Evolutionary conservation across 1,139 yeast species (phyloP), one percentile per base, ranked within the genome.

Genomic region (Blastobotrys arbuscula): DNA sequence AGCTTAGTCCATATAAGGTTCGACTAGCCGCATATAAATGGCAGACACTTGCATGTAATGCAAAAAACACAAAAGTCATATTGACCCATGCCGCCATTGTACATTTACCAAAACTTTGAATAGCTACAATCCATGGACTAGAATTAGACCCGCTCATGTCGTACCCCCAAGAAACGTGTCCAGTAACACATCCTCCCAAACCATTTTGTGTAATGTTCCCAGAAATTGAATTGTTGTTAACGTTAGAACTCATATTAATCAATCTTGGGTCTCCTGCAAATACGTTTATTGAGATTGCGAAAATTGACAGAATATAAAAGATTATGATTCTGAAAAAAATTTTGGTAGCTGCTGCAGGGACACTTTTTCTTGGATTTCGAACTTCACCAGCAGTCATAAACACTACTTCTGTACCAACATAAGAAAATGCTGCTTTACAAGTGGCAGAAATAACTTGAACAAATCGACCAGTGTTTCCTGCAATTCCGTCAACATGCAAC

Each of bases 311-410:
- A 48, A 85, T 66, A 63, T 87, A 86, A 53, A 88, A 79, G 1
- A 85, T 62, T 13, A 82, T 63, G 39, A 87, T 77, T 60, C 95
- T 74, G 75, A 84, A 81, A 59, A 83, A 84, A 1, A 86, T 87
- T 57, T 84, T 73, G 56, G 74, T 79, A 1, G 95, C 83, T 0
- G 95, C 95, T 13, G 82, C 76, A 1, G 95, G 95, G 23, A 87
- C 71, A 0, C 94, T 81, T 54, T 77, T 79, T 53, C 95, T 74
- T 1, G 96, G 95, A 57, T 85, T 84, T 53, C 83, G 74, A 10
- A 92, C 86, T 64, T 88, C 96, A 62, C 92, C 86, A 1, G 95
- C 92, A 1, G 95, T 90, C 51, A 87, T 79, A 56, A 85, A 82
- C 23, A 87, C 94, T 53, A 84, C 80, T 58, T 86, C 95, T 0